Base-by-base conservation (phyloP, 169 alveolate species). In the Condylostoma magnum region DNA sequence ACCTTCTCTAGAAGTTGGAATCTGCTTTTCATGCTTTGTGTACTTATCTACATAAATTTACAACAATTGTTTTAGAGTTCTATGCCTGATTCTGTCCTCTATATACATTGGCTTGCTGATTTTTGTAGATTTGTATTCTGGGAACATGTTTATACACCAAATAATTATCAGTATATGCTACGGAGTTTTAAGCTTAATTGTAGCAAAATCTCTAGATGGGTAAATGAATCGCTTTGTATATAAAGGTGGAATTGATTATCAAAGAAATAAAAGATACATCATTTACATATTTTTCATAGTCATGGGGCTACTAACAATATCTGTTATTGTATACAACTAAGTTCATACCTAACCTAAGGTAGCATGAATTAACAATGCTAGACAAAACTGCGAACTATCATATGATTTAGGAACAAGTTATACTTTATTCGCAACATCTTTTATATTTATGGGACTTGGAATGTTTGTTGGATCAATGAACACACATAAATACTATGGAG, bases 121-220 rank as follows among this genome's bases (percentile, higher is more conserved):
- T 10, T 36, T 60, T 38, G 43, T 30, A n/a, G 28, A 55, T 12
- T 18, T 60, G n/a, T 60, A 60, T 27, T 4, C 43, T 6, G 71
- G 71, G 31, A 55, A n/a, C n/a, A 36, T 20, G 56, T 60, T 37
- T 60, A 52, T 55, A n/a, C 71, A 60, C 31, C 71, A 60, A 41
- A 15, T 60, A 12, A 3, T 60, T 38, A 37, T 60, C 10, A 18
- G 41, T 25, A 20, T 60, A 18, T 60, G 18, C 27, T 38, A 18
- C 12, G 71, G 25, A n/a, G 36, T 60, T 41, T 15, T n/a, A 1
- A 38, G 10, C 18, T 52, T 60, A 0, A 60, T 55, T 12, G 20
- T 60, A 18, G 36, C 22, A n/a, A 38, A 38, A 20, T 10, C 57
- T 6, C 43, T 60, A n/a, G 57, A 33, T 33, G 43, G 27, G 57